Conservation (phyloP, 495 filamentous ascomycete genomes). For the Hypoxylon subgilvum region DNA sequence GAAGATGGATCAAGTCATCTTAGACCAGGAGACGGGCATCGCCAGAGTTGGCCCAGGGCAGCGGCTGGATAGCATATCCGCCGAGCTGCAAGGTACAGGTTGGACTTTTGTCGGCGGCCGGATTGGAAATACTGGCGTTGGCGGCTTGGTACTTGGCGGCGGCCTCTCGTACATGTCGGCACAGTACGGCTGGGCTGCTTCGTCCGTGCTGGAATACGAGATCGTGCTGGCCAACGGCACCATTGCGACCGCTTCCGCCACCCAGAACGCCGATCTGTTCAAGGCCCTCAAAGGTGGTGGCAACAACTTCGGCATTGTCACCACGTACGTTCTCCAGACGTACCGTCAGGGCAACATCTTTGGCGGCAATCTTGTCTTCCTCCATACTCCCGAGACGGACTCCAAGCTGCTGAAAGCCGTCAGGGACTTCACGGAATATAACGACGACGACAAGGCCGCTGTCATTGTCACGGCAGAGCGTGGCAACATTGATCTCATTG, state of each 20-base stretch:
- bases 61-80: conserved; percentile 56
- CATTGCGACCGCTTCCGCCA: conserved; percentile 56
- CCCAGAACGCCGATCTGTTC: conserved; percentile 50
- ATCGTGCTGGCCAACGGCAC: conserved; percentile 64
- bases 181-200: conserved; percentile 63
- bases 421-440: conserved; percentile 59
- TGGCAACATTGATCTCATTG: conserved; percentile 50
- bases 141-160: conserved; percentile 51
- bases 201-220: conserved; percentile 61
- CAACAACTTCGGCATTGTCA: conserved; percentile 61
- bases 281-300: conserved; percentile 54
- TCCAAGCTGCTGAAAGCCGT: conserved; percentile 53
- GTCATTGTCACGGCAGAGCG: conserved; percentile 62
- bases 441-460: conserved; percentile 57
- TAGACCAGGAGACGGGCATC: conserved; percentile 52
- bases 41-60: conserved; percentile 57
- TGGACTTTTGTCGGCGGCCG: conserved; percentile 60
- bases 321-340: conserved; percentile 53
- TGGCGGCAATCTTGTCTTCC: conserved; percentile 61
- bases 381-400: conserved; percentile 45
- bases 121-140: conserved; percentile 53
- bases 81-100: conserved; percentile 50
- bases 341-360: conserved; percentile 58
- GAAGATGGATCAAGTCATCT: conserved; percentile 49
- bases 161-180: conserved; percentile 58